Conservation (phyloP, 495 filamentous ascomycete species). For the Neurospora tetrasperma region DNA sequence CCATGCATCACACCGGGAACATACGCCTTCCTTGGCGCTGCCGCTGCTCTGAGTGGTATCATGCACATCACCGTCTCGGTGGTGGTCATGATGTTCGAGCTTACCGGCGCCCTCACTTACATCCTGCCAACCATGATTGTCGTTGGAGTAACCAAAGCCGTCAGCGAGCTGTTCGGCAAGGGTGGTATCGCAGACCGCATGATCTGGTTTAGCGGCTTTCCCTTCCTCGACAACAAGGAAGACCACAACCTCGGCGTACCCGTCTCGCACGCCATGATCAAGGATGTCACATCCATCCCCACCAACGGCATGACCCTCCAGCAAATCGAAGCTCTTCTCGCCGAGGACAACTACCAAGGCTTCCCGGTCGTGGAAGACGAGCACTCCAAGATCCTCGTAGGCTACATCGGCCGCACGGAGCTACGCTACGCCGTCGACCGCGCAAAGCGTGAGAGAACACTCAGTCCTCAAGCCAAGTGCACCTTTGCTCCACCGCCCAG, state of each 20-base stretch:
- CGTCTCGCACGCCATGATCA: slow-evolving; percentile 87
- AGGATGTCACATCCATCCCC: slow-evolving; percentile 63
- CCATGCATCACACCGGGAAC: slow-evolving; percentile 95
- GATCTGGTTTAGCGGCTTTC: slow-evolving; percentile 99
- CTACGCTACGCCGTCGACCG: slow-evolving; percentile 87
- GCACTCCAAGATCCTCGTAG: slow-evolving; percentile 60
- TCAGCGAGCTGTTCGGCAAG: slow-evolving; percentile 83
- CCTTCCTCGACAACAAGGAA: slow-evolving; percentile 96
- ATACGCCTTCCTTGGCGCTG: slow-evolving; percentile 90
- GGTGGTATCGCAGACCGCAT: slow-evolving; percentile 96
- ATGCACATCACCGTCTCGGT: slow-evolving; percentile 97
- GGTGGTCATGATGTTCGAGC: slow-evolving; percentile 96
- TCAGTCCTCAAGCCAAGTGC: slow-evolving; percentile 56
- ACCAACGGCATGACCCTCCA: slow-evolving; percentile 63
- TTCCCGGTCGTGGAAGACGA: slow-evolving; percentile 85
- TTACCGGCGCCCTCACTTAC: slow-evolving; percentile 90
- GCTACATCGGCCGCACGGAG: slow-evolving; percentile 93
- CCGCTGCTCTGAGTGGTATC: slow-evolving; percentile 90
- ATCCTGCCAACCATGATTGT: slow-evolving; percentile 98
- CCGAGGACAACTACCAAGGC: slow-evolving; percentile 80
- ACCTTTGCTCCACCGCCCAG: slow-evolving; percentile 57
- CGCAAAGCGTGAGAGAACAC: slow-evolving; percentile 62
- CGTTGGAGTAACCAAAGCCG: slow-evolving; percentile 91
- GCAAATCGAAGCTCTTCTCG: slow-evolving; percentile 62
- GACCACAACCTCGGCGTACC: slow-evolving; percentile 96